phyloP scores from a whole-genome alignment of 129 eudicot species.

The Cynara cardunculus region DNA sequence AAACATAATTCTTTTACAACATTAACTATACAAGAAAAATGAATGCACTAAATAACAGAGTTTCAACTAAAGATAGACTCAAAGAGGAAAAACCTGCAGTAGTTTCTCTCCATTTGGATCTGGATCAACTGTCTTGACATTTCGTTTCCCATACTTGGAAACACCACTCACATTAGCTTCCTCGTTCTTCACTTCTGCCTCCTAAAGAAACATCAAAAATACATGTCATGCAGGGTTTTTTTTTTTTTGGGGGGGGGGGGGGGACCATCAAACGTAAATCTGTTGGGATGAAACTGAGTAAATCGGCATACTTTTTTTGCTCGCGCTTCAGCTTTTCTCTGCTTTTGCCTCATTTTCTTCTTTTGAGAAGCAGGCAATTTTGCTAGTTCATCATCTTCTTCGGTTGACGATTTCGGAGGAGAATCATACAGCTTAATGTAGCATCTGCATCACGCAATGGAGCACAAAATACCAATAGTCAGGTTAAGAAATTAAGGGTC shows the following conservation, averaged over 20 bases:
- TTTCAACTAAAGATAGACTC: not conserved
- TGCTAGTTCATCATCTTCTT: constrained; percentile 87
- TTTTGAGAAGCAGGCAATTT: constrained; percentile 79
- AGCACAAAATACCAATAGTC: not conserved
- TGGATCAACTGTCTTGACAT: constrained; percentile 74
- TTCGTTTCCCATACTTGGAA: constrained; percentile 69
- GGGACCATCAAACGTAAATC: constrained; percentile 1
- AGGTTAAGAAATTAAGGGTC: not conserved
- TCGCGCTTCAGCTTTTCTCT: constrained; percentile 90
- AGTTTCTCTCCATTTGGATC: constrained; percentile 94
- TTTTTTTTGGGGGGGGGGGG: no score
- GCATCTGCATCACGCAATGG: constrained; percentile 52
- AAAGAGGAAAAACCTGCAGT: constrained; percentile 51
- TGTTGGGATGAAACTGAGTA: constrained; percentile 4
- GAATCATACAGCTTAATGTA: constrained; percentile 82
- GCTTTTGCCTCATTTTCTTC: constrained; percentile 93
- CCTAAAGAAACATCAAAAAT: constrained; percentile 40
- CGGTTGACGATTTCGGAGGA: constrained; percentile 80
- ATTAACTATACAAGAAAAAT: not conserved
- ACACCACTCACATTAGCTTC: constrained; percentile 53
- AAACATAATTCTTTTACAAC: not conserved
- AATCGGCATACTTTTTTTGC: constrained; percentile 68
- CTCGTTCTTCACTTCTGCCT: constrained; percentile 88
- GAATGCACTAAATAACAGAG: not conserved
- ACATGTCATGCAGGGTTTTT: constrained; percentile 15